Conservation (phyloP, 1,284 basidiomycete genomes). For the Cutaneotrichosporon cavernicola region DNA sequence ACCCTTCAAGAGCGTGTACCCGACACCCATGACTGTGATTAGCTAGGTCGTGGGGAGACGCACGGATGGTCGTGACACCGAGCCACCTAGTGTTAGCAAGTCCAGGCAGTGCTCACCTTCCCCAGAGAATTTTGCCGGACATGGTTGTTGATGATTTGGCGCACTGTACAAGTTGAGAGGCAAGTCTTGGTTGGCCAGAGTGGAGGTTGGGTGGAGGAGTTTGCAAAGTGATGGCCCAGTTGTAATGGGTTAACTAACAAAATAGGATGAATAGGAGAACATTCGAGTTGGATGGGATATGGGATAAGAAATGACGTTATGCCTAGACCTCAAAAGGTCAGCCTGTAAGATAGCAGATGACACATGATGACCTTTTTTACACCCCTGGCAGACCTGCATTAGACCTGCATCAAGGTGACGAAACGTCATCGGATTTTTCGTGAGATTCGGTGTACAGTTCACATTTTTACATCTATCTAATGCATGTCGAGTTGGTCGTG, state of each 20-base stretch:
- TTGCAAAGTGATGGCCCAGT: background rate
- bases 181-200: background rate
- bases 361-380: too few species aligned
- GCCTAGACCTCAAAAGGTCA: too few species aligned
- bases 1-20: slow-evolving; percentile 21
- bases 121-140: slow-evolving; percentile 35
- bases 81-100: slow-evolving; percentile 33
- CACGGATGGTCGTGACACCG: slow-evolving; percentile 32
- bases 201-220: background rate
- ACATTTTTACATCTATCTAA: too few species aligned
- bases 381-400: too few species aligned
- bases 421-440: too few species aligned
- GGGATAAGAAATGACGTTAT: too few species aligned
- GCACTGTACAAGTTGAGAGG: background rate
- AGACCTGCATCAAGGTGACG: too few species aligned
- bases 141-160: slow-evolving; percentile 13
- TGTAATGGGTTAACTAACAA: background rate
- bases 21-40: slow-evolving; percentile 20
- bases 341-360: too few species aligned
- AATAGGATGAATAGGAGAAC: background rate
- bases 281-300: too few species aligned
- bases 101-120: slow-evolving; percentile 25
- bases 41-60: slow-evolving; percentile 13
- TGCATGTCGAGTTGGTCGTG: too few species aligned
- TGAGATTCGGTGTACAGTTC: too few species aligned